Evolutionary conservation across 495 filamentous ascomycete species (phyloP), one percentile per base, ranked within the genome.

Genomic region (Chaetomidium leptoderma): DNA sequence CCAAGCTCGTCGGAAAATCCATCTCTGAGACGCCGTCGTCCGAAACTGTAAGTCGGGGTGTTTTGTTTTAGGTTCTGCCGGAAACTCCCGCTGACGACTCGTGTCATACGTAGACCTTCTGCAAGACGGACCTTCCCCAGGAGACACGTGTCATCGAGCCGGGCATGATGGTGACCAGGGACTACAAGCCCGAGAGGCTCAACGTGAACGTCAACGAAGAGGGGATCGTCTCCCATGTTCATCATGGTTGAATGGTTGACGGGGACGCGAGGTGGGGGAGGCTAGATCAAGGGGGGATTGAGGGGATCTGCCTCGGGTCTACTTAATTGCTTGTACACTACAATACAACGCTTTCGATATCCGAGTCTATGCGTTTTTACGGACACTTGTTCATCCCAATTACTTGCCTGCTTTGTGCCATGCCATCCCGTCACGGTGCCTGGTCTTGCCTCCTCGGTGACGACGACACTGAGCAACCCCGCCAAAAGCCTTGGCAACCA

Each of bases 1-100:
- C 78, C 70, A 89, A 90, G 78, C 76, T 92, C 16, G 81, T 85
- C 50, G 88, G 89, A 58, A 92, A 92, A 83, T 89, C 82, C 6
- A 60, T 78, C 6, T 65, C 62, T 16, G 77, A 80, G 0, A 59
- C 67, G 27, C 44, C 63, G n/a, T 70, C 74, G 4, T 68, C 62
- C 43, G 77, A 77, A 61, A 78, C 74, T 21, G 77, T 78, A 57
- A 24, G 75, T 64, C 7, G 21, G 2, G 6, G 0, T 21, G 16
- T 42, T 42, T 14, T 16, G 23, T 26, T 7, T 57, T 27, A 1
- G 45, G 10, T 6, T 27, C 26, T 17, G 6, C 16, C 30, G 1
- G 6, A 7, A 30, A 32, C 21, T 44, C 32, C 7, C 57, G 36
- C 65, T 59, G 33, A 54, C 14, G 8, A 4, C 23, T 19, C 36